phyloP scores from a whole-genome alignment of 2,329 filamentous ascomycete genomes.

The Elsinoe batatas region DNA sequence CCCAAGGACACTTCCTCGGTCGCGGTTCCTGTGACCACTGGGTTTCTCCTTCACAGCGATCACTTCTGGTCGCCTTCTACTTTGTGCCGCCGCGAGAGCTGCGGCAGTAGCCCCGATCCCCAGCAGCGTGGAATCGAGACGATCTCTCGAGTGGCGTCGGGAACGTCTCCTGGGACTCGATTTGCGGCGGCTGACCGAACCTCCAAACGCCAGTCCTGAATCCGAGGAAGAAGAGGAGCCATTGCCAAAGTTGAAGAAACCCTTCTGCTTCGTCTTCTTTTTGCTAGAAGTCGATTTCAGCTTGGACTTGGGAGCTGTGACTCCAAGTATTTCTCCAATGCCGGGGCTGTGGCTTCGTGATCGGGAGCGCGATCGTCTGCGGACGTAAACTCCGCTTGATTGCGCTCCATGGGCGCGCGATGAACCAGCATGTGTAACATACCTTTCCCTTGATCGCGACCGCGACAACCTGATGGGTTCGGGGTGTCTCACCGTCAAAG shows the following conservation, averaged over 20 bases:
- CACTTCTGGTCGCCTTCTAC: conserved; percentile 25
- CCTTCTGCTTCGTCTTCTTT: conserved; percentile 28
- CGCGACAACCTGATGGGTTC: not conserved
- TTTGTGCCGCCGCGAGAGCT: conserved; percentile 37
- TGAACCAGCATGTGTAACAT: not conserved
- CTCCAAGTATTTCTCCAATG: conserved; percentile 20
- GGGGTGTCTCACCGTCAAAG: conserved; percentile 4
- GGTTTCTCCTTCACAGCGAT: conserved; percentile 28
- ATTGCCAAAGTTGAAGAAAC: conserved; percentile 42
- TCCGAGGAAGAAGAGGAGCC: conserved; percentile 37
- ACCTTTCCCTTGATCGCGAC: conserved; percentile 1
- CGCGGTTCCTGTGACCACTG: conserved; percentile 16
- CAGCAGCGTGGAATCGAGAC: conserved; percentile 36
- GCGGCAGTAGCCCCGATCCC: conserved; percentile 40
- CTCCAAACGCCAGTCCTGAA: conserved; percentile 38
- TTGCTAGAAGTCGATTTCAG: conserved; percentile 14
- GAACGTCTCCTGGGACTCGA: conserved; percentile 14
- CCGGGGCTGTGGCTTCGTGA: conserved; percentile 30
- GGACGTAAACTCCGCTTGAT: not conserved
- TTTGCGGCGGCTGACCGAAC: conserved; percentile 17
- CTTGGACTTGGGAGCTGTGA: conserved; percentile 14
- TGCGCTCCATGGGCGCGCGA: not conserved
- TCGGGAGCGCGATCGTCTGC: conserved; percentile 29
- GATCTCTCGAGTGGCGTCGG: conserved; percentile 33
- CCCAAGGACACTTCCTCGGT: conserved; percentile 18